phyloP scores from a whole-genome alignment of 257 asterid species.

The Asclepias syriaca region DNA sequence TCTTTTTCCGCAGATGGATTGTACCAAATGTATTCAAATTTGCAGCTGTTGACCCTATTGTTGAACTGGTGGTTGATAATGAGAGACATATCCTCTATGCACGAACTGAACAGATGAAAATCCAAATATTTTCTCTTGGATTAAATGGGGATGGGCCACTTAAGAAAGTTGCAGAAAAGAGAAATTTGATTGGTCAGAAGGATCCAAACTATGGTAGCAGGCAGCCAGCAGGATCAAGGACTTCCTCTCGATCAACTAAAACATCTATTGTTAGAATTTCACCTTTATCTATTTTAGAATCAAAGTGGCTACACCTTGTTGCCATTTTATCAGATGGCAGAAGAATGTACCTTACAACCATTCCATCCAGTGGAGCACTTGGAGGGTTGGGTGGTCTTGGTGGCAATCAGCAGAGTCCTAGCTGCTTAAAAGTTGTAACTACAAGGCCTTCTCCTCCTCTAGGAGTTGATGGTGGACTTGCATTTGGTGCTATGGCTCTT shows the following conservation, averaged over 20 bases:
- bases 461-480: constrained; percentile 75
- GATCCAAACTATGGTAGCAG: constrained; percentile 69
- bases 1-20: constrained; percentile 69
- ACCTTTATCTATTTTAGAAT: constrained; percentile 75
- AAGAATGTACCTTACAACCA: constrained; percentile 93
- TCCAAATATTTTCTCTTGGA: constrained; percentile 86
- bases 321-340: constrained; percentile 94
- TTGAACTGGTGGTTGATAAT: constrained; percentile 91
- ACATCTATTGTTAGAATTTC: constrained; percentile 80
- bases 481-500: constrained; percentile 73
- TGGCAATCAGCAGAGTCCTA: constrained; percentile 51
- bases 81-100: constrained; percentile 86
- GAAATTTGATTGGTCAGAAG: constrained; percentile 81
- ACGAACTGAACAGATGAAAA: constrained; percentile 92
- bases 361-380: constrained; percentile 69
- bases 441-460: constrained; percentile 96
- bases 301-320: constrained; percentile 93
- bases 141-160: constrained; percentile 76
- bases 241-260: constrained; percentile 56
- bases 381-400: constrained; percentile 62
- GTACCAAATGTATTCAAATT: constrained; percentile 92
- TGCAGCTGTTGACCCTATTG: constrained; percentile 89
- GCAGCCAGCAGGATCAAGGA: constrained; percentile 66
- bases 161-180: constrained; percentile 89
- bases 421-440: constrained; percentile 87